A percentile compares a stretch with the other conserved stretches of the same genome.
phyloP scores from a whole-genome alignment of 2,329 filamentous ascomycete genomes.

The Thelonectria blattea region DNA sequence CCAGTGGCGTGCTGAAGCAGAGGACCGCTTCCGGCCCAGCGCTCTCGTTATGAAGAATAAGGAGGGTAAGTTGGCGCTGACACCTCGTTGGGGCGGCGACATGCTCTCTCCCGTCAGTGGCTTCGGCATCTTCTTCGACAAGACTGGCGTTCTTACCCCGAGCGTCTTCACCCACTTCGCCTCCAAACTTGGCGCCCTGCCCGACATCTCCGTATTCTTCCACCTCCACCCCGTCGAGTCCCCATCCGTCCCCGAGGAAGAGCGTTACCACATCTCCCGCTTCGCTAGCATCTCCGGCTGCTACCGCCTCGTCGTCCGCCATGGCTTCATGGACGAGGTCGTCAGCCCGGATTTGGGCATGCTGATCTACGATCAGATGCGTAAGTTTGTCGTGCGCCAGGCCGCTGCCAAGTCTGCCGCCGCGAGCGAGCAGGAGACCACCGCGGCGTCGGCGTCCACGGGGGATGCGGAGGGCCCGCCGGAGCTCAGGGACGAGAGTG shows the following conservation, averaged over 20 bases:
- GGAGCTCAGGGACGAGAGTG: constrained; percentile 55
- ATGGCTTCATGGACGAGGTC: constrained; percentile 74
- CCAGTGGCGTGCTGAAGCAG: constrained; percentile 72
- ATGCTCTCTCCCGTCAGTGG: constrained; percentile 55
- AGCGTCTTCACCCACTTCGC: constrained; percentile 69
- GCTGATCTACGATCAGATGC: background rate
- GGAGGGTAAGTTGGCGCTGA: constrained; percentile 33
- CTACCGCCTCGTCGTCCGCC: constrained; percentile 70
- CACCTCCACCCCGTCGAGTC: constrained; percentile 67
- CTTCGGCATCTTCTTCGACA: constrained; percentile 77
- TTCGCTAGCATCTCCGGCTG: constrained; percentile 58
- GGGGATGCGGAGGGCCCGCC: background rate
- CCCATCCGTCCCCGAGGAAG: constrained; percentile 56
- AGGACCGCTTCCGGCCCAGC: constrained; percentile 58
- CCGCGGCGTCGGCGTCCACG: background rate
- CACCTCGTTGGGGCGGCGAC: constrained; percentile 46
- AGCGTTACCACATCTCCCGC: constrained; percentile 52
- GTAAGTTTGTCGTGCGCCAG: constrained; percentile 8
- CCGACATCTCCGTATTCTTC: constrained; percentile 72
- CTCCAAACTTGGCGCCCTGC: constrained; percentile 68
- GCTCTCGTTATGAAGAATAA: background rate
- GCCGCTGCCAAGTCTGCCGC: constrained; percentile 1
- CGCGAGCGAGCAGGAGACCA: background rate
- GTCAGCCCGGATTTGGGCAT: constrained; percentile 59
- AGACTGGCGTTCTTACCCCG: constrained; percentile 55